Evolutionary conservation across 2,329 filamentous ascomycete genomes (phyloP), one percentile per base, ranked within the genome.

Genomic region (Tolypocladium guangdongense): DNA sequence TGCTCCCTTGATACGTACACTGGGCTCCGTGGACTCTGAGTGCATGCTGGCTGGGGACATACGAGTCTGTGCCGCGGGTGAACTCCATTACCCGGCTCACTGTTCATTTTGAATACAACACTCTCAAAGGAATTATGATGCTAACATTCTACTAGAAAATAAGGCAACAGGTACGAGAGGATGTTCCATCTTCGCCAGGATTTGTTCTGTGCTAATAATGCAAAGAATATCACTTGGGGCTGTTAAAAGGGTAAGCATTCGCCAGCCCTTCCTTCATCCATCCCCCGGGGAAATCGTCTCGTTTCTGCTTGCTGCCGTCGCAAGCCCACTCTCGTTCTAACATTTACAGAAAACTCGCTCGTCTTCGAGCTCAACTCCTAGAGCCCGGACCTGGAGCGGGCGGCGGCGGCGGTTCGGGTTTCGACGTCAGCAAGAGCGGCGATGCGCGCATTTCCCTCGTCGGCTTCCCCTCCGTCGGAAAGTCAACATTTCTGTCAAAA

Each of bases 401-500:
- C 37, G 80, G 83, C 18, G 86, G 88, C 12, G 87, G 83, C 18
- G 92, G 93, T 27, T 74, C 86, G 3, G 93, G 93, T 11, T 99
- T 95, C 69, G 88, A 92, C 66, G 93, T 99, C 43, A 93, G 87
- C 69, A 99, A 99, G 73, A 92, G 87, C 60, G 93, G 93, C 58
- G 93, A 99, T 76, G 93, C 93, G 16, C 84, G 93, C 64, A 97
- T 99, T 72, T 90, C 95, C 2, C 82, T 99, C 2, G 95, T 99
- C 52, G 93, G 93, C n/a, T 99, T 99, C 63, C 93, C 95, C 0
- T 99, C 95, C 0, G 93, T 99, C 51, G 93, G 93, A 68, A 99
- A 99, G 75, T 99, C 93, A 2, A 99, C 93, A 0, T 97, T 99
- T 67, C 71, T 99, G n/a, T 96, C 91, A 49, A 96, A 97, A 67